A percentile compares a stretch with the other conserved stretches of the same genome.
These are phyloP conservation scores for Protomyces arabidopsidicola DNA, from an alignment of 1,139 yeast species.

Conservation along the genomic window DNA sequence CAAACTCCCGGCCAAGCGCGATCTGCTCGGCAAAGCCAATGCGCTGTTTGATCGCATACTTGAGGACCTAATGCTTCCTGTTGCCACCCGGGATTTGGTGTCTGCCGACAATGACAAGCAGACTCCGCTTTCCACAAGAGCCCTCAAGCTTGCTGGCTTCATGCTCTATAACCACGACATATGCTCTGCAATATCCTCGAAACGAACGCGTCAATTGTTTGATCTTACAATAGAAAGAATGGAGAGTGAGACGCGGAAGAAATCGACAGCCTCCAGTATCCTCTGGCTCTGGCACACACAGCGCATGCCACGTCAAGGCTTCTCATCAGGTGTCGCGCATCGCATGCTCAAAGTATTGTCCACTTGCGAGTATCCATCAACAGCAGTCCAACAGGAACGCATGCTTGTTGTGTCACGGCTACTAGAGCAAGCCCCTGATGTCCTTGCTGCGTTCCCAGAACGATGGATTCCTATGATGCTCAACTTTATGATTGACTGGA, in stretches of 20 bases:
- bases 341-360: conserved; percentile 22
- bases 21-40: conserved; percentile 20
- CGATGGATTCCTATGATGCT: conserved; percentile 11
- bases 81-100: conserved; percentile 12
- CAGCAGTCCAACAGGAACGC: conserved; percentile 26
- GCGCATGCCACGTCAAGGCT: conserved; percentile 14
- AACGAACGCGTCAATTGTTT: conserved; percentile 28
- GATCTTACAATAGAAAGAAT: conserved; percentile 27
- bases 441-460: background rate
- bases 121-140: conserved; percentile 13
- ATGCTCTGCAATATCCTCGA: conserved; percentile 28
- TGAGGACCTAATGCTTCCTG: conserved; percentile 30
- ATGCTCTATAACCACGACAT: conserved; percentile 29
- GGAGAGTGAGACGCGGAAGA: conserved; percentile 29
- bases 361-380: conserved; percentile 18
- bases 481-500: conserved; percentile 3
- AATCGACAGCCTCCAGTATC: conserved; percentile 28
- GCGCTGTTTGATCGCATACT: conserved; percentile 28
- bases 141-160: conserved; percentile 31
- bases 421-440: conserved; percentile 25
- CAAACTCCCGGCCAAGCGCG: conserved; percentile 6
- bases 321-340: conserved; percentile 18
- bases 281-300: conserved; percentile 27
- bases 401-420: conserved; percentile 22
- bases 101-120: conserved; percentile 3